phyloP scores from a whole-genome alignment of 306 rosid genomes.

The Lagenaria siceraria region DNA sequence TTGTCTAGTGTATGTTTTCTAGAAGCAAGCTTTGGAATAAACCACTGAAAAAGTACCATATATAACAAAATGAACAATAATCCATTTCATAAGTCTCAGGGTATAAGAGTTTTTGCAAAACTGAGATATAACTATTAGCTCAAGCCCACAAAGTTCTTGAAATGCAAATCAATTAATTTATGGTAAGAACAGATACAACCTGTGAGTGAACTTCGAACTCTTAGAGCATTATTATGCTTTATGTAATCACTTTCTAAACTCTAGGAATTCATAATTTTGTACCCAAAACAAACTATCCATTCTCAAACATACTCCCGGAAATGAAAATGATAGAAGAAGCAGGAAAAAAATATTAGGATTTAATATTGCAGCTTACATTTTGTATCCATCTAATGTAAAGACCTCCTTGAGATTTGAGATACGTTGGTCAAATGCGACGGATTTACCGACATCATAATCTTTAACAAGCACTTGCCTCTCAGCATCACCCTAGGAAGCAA shows the following conservation, averaged over 20 bases:
- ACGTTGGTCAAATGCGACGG: constrained; percentile 62
- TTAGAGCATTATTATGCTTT: not conserved
- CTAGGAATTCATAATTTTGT: not conserved
- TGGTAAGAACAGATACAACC: not conserved
- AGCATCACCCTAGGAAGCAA: constrained; percentile 49
- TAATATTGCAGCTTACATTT: constrained; percentile 39
- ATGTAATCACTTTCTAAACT: not conserved
- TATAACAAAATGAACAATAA: too few species aligned
- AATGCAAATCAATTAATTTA: not conserved
- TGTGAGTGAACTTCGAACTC: not conserved
- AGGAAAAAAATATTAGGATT: not conserved
- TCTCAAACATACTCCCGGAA: not conserved
- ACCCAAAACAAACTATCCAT: not conserved
- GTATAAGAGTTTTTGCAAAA: not conserved
- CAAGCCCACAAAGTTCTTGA: not conserved
- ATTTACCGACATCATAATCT: constrained; percentile 63
- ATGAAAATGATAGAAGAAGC: not conserved
- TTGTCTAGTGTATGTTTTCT: not conserved
- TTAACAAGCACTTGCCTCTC: constrained; percentile 83
- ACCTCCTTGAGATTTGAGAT: constrained; percentile 71
- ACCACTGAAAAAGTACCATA: not conserved
- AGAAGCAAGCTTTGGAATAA: not conserved
- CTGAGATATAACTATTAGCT: not conserved
- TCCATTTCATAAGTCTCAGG: not conserved
- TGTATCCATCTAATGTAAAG: constrained; percentile 44